Conservation (phyloP, 1,284 basidiomycete genomes). For the Coriolopsis trogii region DNA sequence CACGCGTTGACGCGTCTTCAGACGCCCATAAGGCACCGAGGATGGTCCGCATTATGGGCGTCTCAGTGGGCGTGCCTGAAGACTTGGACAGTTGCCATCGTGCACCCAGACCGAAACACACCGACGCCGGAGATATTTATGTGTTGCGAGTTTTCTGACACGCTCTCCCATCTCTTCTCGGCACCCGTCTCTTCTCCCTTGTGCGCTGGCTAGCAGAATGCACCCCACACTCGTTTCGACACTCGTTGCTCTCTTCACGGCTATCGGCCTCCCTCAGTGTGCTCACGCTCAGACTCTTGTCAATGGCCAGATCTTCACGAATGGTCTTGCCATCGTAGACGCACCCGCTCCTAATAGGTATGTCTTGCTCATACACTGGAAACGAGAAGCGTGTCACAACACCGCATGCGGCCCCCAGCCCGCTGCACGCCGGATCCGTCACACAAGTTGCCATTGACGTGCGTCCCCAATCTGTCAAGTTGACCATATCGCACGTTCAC, state of each 20-base stretch:
- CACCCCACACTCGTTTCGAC: constrained; percentile 29
- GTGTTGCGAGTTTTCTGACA: background rate
- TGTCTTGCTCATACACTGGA: constrained; percentile 12
- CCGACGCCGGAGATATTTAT: no score
- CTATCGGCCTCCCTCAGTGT: constrained; percentile 3
- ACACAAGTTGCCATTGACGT: constrained; percentile 51
- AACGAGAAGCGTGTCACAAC: background rate
- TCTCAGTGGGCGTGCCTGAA: constrained; percentile 7
- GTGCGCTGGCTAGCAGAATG: constrained; percentile 14
- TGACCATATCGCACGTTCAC: background rate
- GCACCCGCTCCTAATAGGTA: constrained; percentile 48
- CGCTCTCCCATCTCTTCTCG: background rate
- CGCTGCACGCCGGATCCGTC: constrained; percentile 38
- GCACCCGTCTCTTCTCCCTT: background rate
- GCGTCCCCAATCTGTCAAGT: no score
- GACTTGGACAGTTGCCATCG: constrained; percentile 10
- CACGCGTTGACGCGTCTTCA: constrained; percentile 25
- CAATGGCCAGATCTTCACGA: constrained; percentile 50
- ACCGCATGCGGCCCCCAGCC: constrained; percentile 16
- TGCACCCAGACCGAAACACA: background rate
- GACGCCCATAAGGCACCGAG: constrained; percentile 11
- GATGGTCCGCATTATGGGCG: constrained; percentile 15
- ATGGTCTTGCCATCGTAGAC: constrained; percentile 53
- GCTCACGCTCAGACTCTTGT: constrained; percentile 34
- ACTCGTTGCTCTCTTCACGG: constrained; percentile 12